A percentile compares a stretch with the other conserved stretches of the same genome.
phyloP scores from a whole-genome alignment of 1,284 basidiomycete genomes.

The Boletus austroedulis region DNA sequence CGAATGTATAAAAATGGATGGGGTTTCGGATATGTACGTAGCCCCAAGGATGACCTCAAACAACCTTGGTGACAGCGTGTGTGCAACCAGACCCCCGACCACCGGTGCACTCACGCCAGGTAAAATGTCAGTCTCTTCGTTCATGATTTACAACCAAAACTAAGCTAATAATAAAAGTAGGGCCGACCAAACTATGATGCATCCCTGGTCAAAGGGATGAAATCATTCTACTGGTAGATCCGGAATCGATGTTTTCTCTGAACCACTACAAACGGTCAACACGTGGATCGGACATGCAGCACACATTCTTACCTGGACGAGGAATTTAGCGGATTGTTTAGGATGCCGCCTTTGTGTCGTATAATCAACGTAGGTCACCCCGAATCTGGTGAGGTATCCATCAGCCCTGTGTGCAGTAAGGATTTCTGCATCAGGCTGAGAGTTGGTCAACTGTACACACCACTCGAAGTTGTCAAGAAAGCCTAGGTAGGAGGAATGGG shows the following conservation, averaged over 20 bases:
- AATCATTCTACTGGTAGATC: neutral
- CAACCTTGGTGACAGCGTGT: constrained; percentile 27
- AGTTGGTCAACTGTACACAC: constrained; percentile 24
- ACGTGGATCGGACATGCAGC: neutral
- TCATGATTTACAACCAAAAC: neutral
- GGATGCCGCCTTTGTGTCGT: constrained; percentile 66
- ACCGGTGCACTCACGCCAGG: constrained; percentile 13
- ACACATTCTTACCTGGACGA: constrained; percentile 39
- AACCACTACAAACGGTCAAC: neutral
- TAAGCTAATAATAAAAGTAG: neutral
- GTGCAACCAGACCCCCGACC: constrained; percentile 27
- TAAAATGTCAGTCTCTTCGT: constrained; percentile 8
- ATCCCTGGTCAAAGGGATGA: too few relatives aligned
- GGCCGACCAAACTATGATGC: neutral
- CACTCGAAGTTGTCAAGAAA: constrained; percentile 77
- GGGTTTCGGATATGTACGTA: constrained; percentile 25
- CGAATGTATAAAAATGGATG: constrained; percentile 22
- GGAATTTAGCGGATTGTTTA: constrained; percentile 62
- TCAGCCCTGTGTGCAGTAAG: constrained; percentile 46
- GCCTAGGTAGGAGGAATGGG: constrained; percentile 39
- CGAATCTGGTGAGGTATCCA: constrained; percentile 62
- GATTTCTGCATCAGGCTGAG: neutral
- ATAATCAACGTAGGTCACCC: constrained; percentile 67
- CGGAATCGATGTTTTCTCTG: neutral
- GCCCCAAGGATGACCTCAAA: constrained; percentile 24